Base-by-base conservation (phyloP, 2,329 filamentous ascomycete genomes). In the Fusarium veterinarium region DNA sequence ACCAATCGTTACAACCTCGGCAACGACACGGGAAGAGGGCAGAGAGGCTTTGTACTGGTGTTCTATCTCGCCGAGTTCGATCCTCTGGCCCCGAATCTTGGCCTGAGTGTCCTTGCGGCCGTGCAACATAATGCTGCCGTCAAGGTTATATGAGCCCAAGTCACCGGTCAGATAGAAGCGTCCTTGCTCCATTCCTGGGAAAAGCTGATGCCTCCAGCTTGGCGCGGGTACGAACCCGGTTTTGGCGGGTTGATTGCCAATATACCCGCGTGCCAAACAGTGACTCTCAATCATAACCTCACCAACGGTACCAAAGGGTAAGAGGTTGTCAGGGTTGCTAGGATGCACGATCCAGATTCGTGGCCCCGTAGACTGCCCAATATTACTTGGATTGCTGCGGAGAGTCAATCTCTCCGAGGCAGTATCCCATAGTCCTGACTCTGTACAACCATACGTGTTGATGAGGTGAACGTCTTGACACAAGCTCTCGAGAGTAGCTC, bases 321-420 rank as follows among this genome's bases (percentile, higher is more conserved):
- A 40, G 17, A 65, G 48, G 40, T 59, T 64, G 17, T 33, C 51
- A 52, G 62, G 65, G 53, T 68, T 68, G 40, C 63, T 48, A 13
- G 65, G 65, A 38, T 68, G 65, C 23, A 68, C 65, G 41, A 68
- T 65, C 65, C 60, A 68, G 19, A 56, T 65, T 10, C 60, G 65
- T 19, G 60, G 60, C n/a, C 65, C 60, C 16, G 65, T 68, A 28
- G 65, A 65, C 31, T 40, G 53, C 12, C 65, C 38, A 20, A 56
- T 44, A 13, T 56, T 56, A 25, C 52, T 44, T 19, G 52, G 52
- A 19, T 4, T 56, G 14, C 52, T 56, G 14, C 8, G 52, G 38
- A 56, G 52, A 42, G 38, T 42, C 38, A 56, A 42, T 44, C 52
- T 44, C 13, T 56, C 38, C 13, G 52, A 42, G 7, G 52, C 52